phyloP scores from a whole-genome alignment of 257 asterid genomes.

The Verbena officinalis region DNA sequence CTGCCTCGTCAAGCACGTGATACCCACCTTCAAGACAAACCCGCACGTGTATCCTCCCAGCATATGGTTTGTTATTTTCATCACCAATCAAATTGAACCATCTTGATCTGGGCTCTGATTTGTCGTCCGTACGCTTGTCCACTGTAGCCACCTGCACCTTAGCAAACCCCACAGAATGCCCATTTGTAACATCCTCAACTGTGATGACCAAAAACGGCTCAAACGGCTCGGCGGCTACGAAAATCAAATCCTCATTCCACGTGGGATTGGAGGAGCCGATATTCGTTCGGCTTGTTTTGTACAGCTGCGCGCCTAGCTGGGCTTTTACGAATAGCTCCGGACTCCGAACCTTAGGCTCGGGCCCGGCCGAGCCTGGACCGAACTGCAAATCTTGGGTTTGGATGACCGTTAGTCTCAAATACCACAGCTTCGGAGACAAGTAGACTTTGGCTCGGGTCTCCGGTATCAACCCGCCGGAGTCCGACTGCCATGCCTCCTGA shows the following conservation, averaged over 20 bases:
- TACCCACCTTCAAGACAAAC: constrained; percentile 87
- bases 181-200: constrained; percentile 68
- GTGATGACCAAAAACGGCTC: constrained; percentile 79
- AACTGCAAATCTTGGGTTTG: constrained; percentile 93
- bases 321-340: constrained; percentile 82
- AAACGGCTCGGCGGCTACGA: constrained; percentile 96
- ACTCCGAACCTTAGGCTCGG: constrained; percentile 65
- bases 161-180: constrained; percentile 58
- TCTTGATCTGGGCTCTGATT: constrained; percentile 73
- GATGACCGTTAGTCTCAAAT: constrained; percentile 93
- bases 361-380: constrained; percentile 60
- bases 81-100: constrained; percentile 75
- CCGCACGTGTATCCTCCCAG: constrained; percentile 84
- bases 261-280: constrained; percentile 62
- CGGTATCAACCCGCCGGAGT: constrained; percentile 90
- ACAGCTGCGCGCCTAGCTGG: constrained; percentile 84
- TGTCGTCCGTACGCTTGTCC: constrained; percentile 78
- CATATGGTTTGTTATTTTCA: constrained; percentile 53
- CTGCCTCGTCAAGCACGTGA: constrained; percentile 96
- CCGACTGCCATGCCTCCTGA: constrained; percentile 98
- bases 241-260: constrained; percentile 89
- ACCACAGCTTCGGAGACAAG: constrained; percentile 96
- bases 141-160: constrained; percentile 73
- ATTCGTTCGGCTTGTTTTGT: constrained; percentile 75
- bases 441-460: constrained; percentile 96